A percentile compares a stretch with the other conserved stretches of the same genome.
These are phyloP conservation scores for Leptographium wingfieldii DNA, from an alignment of 2,329 filamentous ascomycete genomes.

Conservation along the genomic window DNA sequence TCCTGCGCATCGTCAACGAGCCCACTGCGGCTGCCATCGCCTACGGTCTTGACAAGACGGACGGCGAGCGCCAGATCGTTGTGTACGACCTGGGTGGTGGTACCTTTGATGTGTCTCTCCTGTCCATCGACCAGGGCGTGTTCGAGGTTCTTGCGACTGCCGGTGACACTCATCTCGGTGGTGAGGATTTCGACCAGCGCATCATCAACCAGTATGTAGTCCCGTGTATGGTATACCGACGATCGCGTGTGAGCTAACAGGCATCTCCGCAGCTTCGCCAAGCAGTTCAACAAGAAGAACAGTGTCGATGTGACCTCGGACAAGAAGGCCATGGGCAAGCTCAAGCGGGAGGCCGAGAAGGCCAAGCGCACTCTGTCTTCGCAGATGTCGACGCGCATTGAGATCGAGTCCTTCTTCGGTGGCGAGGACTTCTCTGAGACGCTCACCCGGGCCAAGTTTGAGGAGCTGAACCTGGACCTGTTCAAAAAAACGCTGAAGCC, in stretches of 20 bases:
- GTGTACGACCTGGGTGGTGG: constrained; percentile 91
- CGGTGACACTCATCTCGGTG: constrained; percentile 94
- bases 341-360: constrained; percentile 99
- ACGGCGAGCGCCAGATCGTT: constrained; percentile 75
- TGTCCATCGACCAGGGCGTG: constrained; percentile 82
- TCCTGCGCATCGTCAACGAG: constrained; percentile 94
- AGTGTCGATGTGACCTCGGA: constrained; percentile 86
- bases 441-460: constrained; percentile 95
- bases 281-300: constrained; percentile 99
- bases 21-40: constrained; percentile 91
- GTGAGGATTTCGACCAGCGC: constrained; percentile 98
- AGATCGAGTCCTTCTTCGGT: constrained; percentile 94
- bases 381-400: constrained; percentile 84
- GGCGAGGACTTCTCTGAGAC: constrained; percentile 98
- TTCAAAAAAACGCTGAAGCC: constrained; percentile 99
- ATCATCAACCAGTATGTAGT: constrained; percentile 60
- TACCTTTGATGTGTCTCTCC: constrained; percentile 88
- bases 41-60: constrained; percentile 82
- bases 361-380: constrained; percentile 96
- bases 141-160: constrained; percentile 92
- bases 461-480: constrained; percentile 96
- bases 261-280: constrained; percentile 49
- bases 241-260: too few relatives aligned
- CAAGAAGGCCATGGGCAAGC: constrained; percentile 95
- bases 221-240: background rate